phyloP scores from a whole-genome alignment of 2,329 filamentous ascomycete species.

The Fusarium albosuccineum region DNA sequence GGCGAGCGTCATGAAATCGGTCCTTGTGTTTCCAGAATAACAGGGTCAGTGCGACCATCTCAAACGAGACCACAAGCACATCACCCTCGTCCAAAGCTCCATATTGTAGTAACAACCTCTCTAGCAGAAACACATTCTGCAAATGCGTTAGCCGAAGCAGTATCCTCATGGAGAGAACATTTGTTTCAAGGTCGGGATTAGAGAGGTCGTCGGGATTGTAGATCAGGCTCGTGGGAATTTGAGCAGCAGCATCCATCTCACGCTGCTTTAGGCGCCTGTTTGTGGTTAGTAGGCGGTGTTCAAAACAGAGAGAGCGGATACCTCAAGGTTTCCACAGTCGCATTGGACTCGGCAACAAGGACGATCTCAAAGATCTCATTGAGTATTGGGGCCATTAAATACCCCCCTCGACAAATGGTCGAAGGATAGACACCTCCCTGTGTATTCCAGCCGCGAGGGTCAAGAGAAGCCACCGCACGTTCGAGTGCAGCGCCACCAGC shows the following conservation, averaged over 20 bases:
- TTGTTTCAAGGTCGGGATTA: neutral
- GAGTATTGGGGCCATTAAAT: constrained; percentile 40
- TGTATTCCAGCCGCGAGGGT: constrained; percentile 56
- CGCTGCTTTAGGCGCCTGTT: constrained; percentile 15
- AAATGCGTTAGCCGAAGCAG: constrained; percentile 16
- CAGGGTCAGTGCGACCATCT: constrained; percentile 18
- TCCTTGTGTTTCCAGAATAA: constrained; percentile 30
- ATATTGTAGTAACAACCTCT: constrained; percentile 19
- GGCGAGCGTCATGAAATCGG: constrained; percentile 11
- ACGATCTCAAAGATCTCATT: constrained; percentile 50
- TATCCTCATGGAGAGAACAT: constrained; percentile 10
- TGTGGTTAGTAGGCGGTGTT: neutral
- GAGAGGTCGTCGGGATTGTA: constrained; percentile 11
- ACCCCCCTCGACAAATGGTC: constrained; percentile 47
- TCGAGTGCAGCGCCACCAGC: constrained; percentile 38
- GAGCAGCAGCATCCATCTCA: constrained; percentile 3
- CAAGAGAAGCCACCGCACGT: constrained; percentile 38
- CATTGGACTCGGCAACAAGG: constrained; percentile 15
- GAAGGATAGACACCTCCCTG: constrained; percentile 47
- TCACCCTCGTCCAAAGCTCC: constrained; percentile 22
- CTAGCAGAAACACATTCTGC: constrained; percentile 21
- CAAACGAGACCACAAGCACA: constrained; percentile 16
- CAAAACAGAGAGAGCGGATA: neutral
- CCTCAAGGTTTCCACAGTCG: constrained; percentile 9
- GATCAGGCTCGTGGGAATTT: constrained; percentile 9